Evolutionary conservation across 2,329 filamentous ascomycete species (phyloP), one percentile per base, ranked within the genome.

Genomic region (Pseudonectria buxi): DNA sequence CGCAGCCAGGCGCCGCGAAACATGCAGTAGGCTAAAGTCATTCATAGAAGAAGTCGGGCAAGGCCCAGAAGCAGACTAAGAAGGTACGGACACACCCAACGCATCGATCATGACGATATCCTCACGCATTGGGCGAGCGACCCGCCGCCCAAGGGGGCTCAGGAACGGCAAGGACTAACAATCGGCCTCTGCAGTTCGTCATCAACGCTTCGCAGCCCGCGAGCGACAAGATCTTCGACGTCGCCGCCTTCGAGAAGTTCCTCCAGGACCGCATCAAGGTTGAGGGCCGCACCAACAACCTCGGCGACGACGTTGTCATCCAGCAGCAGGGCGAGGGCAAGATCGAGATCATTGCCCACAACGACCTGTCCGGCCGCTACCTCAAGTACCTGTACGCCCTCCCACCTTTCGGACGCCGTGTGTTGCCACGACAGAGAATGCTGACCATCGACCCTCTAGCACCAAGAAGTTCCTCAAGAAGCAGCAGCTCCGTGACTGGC

Each of bases 381-480:
- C 78, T 98, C 70, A 98, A 98, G 86, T 98, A 98, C 81, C 76
- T 98, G 87, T 94, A 76, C 54, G 87, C 25, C 24, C 16, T 28
- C 5, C 24, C 18, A 36, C 10, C 11, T 28, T 30, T 24, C 15
- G 11, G 10, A 15, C 13, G 13, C 13, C n/a, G n/a, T n/a, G n/a
- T n/a, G n/a, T n/a, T n/a, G n/a, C n/a, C 12, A 13, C 18, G 11
- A n/a, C n/a, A 15, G 6, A 14, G 4, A 14, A 14, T 22, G 16
- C 44, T 47, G 26, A 46, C 36, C 14, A 2, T 27, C 3, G 2
- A 11, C 24, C 7, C 14, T 27, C 13, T 44, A 94, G 87, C 68
- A 98, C 92, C 69, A 98, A 98, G 87, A 98, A 98, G 81, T 98
- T 95, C 84, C 84, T 98, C 72, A 98, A 98, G 88, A 98, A 98